Percentiles rank a stretch among this genome's conserved stretches.
These are phyloP conservation scores for Terana coerulea DNA, from an alignment of 768 basidiomycete species.

Conservation along the genomic window DNA sequence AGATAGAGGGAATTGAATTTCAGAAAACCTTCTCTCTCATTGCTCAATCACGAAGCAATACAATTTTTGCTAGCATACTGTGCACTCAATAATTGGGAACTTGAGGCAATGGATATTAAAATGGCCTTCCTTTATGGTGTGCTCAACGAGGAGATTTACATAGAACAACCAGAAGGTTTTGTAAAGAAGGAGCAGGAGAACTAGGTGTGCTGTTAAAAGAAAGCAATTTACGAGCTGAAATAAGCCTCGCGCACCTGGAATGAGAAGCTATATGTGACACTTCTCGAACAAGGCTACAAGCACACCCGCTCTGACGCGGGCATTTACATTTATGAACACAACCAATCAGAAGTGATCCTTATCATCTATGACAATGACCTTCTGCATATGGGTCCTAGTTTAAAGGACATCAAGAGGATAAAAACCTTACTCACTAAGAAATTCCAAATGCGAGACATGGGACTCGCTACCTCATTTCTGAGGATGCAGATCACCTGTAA, in stretches of 20 bases:
- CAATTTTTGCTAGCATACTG: constrained; percentile 24
- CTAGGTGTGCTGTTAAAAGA: constrained; percentile 21
- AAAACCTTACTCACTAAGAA: neutral
- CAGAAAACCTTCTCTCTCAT: constrained; percentile 29
- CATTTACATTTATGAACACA: too few relatives aligned
- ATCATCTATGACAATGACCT: too few relatives aligned
- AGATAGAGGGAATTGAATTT: constrained; percentile 27
- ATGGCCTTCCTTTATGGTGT: constrained; percentile 27
- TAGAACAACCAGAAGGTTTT: constrained; percentile 17
- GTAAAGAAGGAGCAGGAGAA: constrained; percentile 11
- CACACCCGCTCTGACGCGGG: constrained; percentile 31
- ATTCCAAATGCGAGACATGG: constrained; percentile 15
- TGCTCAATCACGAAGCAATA: constrained; percentile 17
- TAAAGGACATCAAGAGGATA: neutral
- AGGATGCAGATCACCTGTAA: constrained; percentile 18
- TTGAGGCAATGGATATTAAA: constrained; percentile 24
- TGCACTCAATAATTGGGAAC: constrained; percentile 19
- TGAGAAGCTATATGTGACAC: constrained; percentile 28
- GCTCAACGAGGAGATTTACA: constrained; percentile 19
- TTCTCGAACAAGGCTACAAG: constrained; percentile 14
- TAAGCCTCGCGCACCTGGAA: constrained; percentile 23
- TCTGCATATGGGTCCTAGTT: neutral
- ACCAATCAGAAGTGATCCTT: too few relatives aligned
- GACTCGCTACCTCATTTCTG: constrained; percentile 18
- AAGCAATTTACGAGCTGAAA: constrained; percentile 34